These are phyloP conservation scores for Microdochium bolleyi DNA, from an alignment of 2,329 filamentous ascomycete species.

Conservation along the genomic window DNA sequence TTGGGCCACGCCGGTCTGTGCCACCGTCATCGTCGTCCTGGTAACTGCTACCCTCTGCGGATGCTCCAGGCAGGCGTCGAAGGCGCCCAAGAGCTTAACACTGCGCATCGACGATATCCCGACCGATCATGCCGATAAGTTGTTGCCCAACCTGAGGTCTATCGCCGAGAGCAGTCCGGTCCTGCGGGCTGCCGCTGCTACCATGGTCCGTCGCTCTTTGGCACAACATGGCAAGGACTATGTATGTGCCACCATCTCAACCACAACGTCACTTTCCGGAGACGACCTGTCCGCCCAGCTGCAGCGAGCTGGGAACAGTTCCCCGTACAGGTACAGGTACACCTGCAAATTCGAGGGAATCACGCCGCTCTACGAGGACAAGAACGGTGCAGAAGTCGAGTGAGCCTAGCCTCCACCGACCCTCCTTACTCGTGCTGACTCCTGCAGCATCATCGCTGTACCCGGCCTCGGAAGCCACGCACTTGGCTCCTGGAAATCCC, in stretches of 20 bases:
- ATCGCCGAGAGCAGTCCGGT: conserved; percentile 1
- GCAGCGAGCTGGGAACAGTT: neutral
- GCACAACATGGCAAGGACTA: conserved; percentile 1
- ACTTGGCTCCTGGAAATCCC: conserved; percentile 18
- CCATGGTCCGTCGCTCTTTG: neutral
- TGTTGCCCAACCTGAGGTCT: conserved; percentile 1
- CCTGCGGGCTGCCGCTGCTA: neutral
- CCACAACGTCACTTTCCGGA: conserved; percentile 2
- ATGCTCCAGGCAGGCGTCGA: neutral
- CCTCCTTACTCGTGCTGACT: conserved; percentile 2
- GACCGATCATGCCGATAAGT: neutral
- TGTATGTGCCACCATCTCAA: conserved; percentile 5
- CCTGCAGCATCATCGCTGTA: conserved; percentile 17
- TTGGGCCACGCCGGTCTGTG: neutral
- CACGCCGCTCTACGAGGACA: conserved; percentile 13
- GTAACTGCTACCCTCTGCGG: neutral
- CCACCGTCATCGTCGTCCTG: neutral
- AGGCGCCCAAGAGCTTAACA: neutral
- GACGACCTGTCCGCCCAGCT: neutral
- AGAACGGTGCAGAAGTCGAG: conserved; percentile 8
- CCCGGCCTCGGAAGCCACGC: conserved; percentile 19
- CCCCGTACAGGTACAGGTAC: conserved; percentile 8
- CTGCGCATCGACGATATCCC: conserved; percentile 2
- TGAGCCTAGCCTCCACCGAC: conserved; percentile 4
- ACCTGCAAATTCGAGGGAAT: conserved; percentile 13